Base-by-base conservation (phyloP, 139 green algal genomes). In the Chlorella sorokiniana region DNA sequence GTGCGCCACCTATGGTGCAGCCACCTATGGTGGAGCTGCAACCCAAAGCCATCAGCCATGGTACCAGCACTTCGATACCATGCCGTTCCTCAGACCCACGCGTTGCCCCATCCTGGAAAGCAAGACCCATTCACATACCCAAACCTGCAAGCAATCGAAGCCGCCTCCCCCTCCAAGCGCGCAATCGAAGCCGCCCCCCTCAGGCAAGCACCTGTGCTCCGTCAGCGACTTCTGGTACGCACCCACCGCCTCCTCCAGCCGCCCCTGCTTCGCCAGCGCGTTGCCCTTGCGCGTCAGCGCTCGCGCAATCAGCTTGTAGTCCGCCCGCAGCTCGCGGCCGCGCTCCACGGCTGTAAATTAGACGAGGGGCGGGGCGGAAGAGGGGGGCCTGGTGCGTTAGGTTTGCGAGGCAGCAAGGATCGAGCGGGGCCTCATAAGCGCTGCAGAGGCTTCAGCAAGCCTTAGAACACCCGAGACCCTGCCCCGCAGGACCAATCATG, bases 161-260 rank as follows among this genome's bases (percentile, higher is more conserved):
- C n/a, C n/a, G n/a, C n/a, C n/a, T n/a, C n/a, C n/a, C 37, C 35
- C 62, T 31, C 40, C 3, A 61, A 41, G 8, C 35, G 51, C 52
- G 64, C 41, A 31, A 44, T n/a, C n/a, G n/a, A n/a, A n/a, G n/a
- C n/a, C n/a, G 37, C 29, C 25, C 4, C 8, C 76, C 4, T 52
- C n/a, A n/a, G n/a, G n/a, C n/a, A n/a, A n/a, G n/a, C n/a, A 89
- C 87, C 94, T 84, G 89, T 98, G 94, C 90, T 99, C 96, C 51
- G 90, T 99, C 37, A 99, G 89, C 1, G 92, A 91, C 83, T 98
- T 97, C 62, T 98, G 93, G 90, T 95, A 99, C 25, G 87, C 80
- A 1, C 79, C 72, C 27, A 99, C 92, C 3, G 94, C 95, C 22
- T 92, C 93, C 79, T 96, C 90, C 41, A 96, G 88, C 73, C 91